A percentile compares a stretch with the other conserved stretches of the same genome.
These are phyloP conservation scores for Polygonum aviculare DNA, from an alignment of 148 eudicot species.

Conservation along the genomic window DNA sequence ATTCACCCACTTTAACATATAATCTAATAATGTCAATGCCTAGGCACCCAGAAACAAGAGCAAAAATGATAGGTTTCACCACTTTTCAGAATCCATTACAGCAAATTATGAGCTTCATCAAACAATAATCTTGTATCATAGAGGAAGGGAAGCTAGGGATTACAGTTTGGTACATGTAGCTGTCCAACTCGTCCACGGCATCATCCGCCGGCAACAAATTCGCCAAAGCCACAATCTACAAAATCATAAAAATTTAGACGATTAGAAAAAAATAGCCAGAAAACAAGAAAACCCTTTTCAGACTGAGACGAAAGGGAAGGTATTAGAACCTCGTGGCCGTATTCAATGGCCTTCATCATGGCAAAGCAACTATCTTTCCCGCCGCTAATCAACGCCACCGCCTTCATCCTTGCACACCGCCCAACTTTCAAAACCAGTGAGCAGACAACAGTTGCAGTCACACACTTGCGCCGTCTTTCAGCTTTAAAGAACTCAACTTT, in stretches of 20 bases:
- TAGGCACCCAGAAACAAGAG: background rate
- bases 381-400: constrained; percentile 88
- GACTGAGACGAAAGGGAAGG: background rate
- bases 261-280: background rate
- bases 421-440: background rate
- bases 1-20: background rate
- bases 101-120: background rate
- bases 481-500: background rate
- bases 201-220: constrained; percentile 91
- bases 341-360: constrained; percentile 89
- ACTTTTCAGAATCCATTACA: background rate
- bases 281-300: background rate
- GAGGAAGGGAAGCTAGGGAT: constrained; percentile 14
- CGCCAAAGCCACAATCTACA: constrained; percentile 89
- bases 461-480: background rate
- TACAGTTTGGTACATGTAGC: constrained; percentile 99
- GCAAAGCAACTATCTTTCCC: constrained; percentile 98
- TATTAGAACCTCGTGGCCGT: constrained; percentile 72
- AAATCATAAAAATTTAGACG: background rate
- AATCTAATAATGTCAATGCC: background rate
- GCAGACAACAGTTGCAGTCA: background rate
- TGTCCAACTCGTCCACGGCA: constrained; percentile 83
- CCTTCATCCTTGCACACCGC: constrained; percentile 56
- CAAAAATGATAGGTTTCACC: background rate
- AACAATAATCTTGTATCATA: background rate